Conservation (phyloP, 2,329 filamentous ascomycete species). For the Alternaria incomplexa region DNA sequence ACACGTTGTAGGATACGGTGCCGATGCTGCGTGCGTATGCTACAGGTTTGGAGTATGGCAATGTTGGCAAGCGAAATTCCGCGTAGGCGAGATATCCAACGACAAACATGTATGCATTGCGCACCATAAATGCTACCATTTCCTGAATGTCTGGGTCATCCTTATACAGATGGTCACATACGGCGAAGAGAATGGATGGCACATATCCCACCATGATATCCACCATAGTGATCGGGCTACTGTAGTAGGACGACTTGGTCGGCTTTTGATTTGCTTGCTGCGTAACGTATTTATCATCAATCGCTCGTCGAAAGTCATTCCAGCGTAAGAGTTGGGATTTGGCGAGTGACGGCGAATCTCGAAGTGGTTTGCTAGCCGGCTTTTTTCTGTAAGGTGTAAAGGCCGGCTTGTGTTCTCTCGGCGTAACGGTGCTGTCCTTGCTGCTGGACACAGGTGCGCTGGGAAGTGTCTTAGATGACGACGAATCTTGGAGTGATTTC, state of each 20-base stretch:
- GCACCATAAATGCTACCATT: not conserved
- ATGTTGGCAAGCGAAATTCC: not conserved
- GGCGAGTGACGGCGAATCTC: not conserved
- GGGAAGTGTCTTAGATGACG: not conserved
- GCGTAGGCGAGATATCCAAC: not conserved
- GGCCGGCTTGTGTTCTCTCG: not conserved
- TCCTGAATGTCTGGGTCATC: not conserved
- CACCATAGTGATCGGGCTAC: not conserved
- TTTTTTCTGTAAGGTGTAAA: not conserved
- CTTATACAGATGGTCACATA: not conserved
- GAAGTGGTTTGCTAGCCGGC: not conserved
- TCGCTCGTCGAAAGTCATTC: not conserved
- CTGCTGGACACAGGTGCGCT: not conserved
- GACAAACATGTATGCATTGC: not conserved
- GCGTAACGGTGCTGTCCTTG: not conserved
- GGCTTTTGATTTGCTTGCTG: not conserved
- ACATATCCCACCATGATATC: not conserved
- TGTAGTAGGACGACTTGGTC: not conserved
- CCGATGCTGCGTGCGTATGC: not conserved
- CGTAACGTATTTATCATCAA: not conserved
- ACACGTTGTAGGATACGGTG: not conserved
- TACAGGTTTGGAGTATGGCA: not conserved
- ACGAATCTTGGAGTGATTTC: not conserved
- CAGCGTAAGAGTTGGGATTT: too few species aligned
- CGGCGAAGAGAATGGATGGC: not conserved